Base-by-base conservation (phyloP, 805 yeast genomes). In the Kuraishia piskuri region DNA sequence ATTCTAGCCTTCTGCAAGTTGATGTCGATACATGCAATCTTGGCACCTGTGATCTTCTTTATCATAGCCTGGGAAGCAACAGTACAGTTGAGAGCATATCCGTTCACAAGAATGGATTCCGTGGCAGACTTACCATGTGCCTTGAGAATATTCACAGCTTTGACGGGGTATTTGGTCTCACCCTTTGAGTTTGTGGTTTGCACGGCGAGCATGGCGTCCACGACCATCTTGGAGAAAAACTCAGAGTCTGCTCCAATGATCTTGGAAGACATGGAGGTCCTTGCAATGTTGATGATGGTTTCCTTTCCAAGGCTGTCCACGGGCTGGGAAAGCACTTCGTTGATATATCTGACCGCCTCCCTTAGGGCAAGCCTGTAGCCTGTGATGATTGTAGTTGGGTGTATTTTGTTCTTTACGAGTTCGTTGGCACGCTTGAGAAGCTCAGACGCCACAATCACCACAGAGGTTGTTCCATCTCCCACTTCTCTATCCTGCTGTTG, bases 401-500 rank as follows among this genome's bases (percentile, higher is more conserved):
- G 99, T 58, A 95, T 87, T 67, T 90, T 89, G 72, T 89, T 89
- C 65, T 86, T 87, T 50, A 94, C 97, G 58, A 94, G 76, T 61
- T 91, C 97, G 69, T 90, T 90, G 46, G 99, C 99, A 58, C 96
- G 80, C 63, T 88, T 88, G 64, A 94, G 76, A 54, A 94, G 74
- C 71, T 94, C 99, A 37, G 96, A 80, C 22, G 99, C 98, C 66
- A 95, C 85, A 57, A 94, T 90, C 46, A 94, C 99, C 51, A 94
- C 99, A 17, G 96, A 88, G 0, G 99, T 94, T 48, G 99, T 91
- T 61, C 98, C 98, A 66, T 91, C 98, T 56, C 97, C 99, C 52
- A 94, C 97, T 72, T 94, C 99, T 63, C 96, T 82, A 69, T 94
- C 99, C 74, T 94, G 99, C 70, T 94, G 98, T 69, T 94, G 97